These are phyloP conservation scores for Fagopyrum esculentum DNA, from an alignment of 148 eudicot species.

Conservation along the genomic window DNA sequence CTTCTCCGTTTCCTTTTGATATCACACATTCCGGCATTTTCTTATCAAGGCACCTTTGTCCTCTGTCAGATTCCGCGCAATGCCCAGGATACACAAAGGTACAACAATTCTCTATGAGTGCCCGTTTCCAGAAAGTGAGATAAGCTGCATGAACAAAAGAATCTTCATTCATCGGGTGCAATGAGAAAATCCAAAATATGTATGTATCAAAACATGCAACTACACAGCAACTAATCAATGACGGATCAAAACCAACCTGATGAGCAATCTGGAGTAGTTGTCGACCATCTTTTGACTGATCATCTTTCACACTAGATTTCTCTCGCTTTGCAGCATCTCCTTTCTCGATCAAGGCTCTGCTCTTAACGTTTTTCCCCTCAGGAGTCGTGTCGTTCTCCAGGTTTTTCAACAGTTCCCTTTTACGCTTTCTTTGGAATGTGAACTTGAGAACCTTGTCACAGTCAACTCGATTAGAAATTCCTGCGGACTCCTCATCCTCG, in stretches of 20 bases:
- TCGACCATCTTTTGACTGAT: conserved; percentile 2
- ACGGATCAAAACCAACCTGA: conserved; percentile 5
- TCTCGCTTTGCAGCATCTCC: not conserved
- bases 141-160: conserved; percentile 7
- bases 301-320: conserved; percentile 7
- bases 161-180: not conserved
- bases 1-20: not conserved
- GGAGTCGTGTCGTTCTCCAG: not conserved
- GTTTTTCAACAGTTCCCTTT: not conserved
- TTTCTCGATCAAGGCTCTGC: not conserved
- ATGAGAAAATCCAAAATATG: not conserved
- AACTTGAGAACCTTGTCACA: conserved; percentile 4
- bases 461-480: conserved; percentile 7
- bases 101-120: not conserved
- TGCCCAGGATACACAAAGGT: not conserved
- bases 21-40: not conserved
- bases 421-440: conserved; percentile 14
- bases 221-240: not conserved
- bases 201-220: not conserved
- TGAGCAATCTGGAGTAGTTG: conserved; percentile 15
- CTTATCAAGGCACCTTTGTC: not conserved
- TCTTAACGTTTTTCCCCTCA: not conserved
- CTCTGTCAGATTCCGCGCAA: not conserved
- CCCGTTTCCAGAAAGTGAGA: conserved; percentile 8
- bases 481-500: not conserved